Percentiles rank a stretch among this genome's conserved stretches.
Evolutionary conservation across 1,139 yeast species (phyloP).

Genomic region (Ashbya aceris): DNA sequence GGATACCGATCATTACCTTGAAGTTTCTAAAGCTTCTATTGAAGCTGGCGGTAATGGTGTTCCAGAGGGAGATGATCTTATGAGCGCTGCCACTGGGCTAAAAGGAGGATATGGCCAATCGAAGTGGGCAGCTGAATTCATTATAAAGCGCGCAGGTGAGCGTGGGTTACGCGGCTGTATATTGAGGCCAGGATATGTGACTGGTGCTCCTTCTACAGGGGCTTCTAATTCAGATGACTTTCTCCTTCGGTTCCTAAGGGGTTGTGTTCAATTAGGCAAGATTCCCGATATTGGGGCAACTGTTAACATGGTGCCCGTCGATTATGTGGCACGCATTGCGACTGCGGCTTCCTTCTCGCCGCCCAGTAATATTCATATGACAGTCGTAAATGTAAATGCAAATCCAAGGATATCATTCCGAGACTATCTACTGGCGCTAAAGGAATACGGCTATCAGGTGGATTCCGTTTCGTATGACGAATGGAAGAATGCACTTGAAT

Average conservation of each 20-base stretch:
- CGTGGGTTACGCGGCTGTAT: conserved; percentile 82
- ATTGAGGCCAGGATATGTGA: conserved; percentile 91
- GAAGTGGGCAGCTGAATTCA: conserved; percentile 93
- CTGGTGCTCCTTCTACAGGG: conserved; percentile 79
- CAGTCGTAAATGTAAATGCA: conserved; percentile 93
- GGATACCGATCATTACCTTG: conserved; percentile 73
- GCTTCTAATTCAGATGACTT: conserved; percentile 94
- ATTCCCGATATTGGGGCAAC: conserved; percentile 80
- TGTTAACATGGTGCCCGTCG: conserved; percentile 96
- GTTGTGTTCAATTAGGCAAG: conserved; percentile 77
- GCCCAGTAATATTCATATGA: conserved; percentile 41
- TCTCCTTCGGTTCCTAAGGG: conserved; percentile 87
- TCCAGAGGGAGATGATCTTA: conserved; percentile 70
- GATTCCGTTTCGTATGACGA: conserved; percentile 54
- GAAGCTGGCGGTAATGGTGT: conserved; percentile 64
- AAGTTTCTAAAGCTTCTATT: conserved; percentile 61
- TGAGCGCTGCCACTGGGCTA: conserved; percentile 72
- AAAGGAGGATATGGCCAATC: conserved; percentile 95
- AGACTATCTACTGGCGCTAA: conserved; percentile 59
- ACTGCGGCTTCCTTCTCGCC: conserved; percentile 79
- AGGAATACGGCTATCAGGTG: conserved; percentile 63
- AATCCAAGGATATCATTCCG: conserved; percentile 84
- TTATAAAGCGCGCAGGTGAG: conserved; percentile 79
- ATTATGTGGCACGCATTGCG: conserved; percentile 89
- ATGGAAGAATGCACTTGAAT: conserved; percentile 74